phyloP scores from a whole-genome alignment of 192 early-diverging fungal species.

The Polychytrium aggregatum region DNA sequence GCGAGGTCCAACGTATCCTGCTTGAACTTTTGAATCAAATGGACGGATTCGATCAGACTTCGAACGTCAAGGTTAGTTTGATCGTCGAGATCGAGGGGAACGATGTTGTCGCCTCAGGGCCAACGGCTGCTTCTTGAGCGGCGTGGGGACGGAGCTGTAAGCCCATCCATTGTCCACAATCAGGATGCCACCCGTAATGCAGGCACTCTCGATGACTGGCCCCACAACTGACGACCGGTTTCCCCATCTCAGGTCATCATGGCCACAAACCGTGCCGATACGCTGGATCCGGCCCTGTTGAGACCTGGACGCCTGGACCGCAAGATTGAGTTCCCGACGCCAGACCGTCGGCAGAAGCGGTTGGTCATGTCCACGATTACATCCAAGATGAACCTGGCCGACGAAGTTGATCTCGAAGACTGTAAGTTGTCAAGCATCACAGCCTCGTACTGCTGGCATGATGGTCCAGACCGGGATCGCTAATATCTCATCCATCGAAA shows the following conservation, averaged over 20 bases:
- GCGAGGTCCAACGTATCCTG: conserved; percentile 96
- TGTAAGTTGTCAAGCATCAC: conserved; percentile 40
- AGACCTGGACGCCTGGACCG: conserved; percentile 94
- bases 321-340: conserved; percentile 98
- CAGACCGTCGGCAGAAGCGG: conserved; percentile 94
- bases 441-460: neutral
- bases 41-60: conserved; percentile 98
- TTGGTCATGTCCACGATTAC: conserved; percentile 95
- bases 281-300: conserved; percentile 90
- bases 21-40: conserved; percentile 97
- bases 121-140: neutral
- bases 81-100: too few relatives aligned
- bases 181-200: too few relatives aligned
- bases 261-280: conserved; percentile 98
- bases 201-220: too few relatives aligned
- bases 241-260: conserved; percentile 70
- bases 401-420: conserved; percentile 97
- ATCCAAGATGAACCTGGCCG: conserved; percentile 90
- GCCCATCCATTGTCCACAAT: too few relatives aligned
- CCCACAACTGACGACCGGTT: neutral
- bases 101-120: neutral
- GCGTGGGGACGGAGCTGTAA: too few relatives aligned
- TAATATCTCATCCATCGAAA: neutral
- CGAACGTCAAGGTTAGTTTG: conserved; percentile 74
- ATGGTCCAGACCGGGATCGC: neutral